Conservation (phyloP, 305 asterid species). For the Solanum hybrid region DNA sequence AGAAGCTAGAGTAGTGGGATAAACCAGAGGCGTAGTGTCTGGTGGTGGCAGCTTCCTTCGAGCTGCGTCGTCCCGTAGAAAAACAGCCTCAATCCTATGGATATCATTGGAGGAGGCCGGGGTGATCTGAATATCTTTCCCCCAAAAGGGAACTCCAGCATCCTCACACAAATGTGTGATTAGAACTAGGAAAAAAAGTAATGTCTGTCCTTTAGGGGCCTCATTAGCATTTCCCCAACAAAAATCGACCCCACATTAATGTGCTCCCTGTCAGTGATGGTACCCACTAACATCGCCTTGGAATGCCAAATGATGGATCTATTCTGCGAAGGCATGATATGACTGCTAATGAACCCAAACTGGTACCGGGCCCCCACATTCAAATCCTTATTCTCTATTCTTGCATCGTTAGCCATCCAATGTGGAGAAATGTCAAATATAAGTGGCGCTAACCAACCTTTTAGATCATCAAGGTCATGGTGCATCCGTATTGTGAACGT, state of each 20-base stretch:
- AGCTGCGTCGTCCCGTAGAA: background rate
- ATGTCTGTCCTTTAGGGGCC: background rate
- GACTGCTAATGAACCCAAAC: background rate
- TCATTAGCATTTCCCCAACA: background rate
- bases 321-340: background rate
- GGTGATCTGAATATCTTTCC: background rate
- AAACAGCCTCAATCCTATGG: background rate
- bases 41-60: background rate
- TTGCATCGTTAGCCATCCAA: background rate
- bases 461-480: background rate
- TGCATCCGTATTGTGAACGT: background rate
- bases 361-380: background rate
- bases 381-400: background rate
- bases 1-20: background rate
- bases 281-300: background rate
- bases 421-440: background rate
- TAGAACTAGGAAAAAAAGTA: background rate
- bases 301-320: background rate
- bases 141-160: background rate
- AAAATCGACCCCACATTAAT: too few species aligned
- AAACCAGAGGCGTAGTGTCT: background rate
- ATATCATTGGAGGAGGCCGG: background rate
- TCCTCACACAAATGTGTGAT: background rate
- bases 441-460: background rate
- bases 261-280: background rate